These are phyloP conservation scores for Moelleriella libera DNA, from an alignment of 2,329 filamentous ascomycete species.

Conservation along the genomic window DNA sequence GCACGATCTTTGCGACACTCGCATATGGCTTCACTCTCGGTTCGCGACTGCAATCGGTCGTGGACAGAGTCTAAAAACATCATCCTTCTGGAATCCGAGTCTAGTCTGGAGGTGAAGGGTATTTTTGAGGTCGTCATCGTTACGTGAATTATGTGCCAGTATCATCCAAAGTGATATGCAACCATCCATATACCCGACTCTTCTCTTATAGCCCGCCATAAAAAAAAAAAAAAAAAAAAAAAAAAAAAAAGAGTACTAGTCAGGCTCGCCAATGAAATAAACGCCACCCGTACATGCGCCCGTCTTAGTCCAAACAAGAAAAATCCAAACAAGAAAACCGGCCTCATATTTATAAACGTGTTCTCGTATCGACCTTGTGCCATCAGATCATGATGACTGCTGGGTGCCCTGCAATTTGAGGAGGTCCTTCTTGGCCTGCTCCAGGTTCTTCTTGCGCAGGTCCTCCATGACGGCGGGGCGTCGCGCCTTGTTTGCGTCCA, in stretches of 20 bases:
- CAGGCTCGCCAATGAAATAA: too few relatives aligned
- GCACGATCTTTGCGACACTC: conserved; percentile 53
- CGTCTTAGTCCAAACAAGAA: too few relatives aligned
- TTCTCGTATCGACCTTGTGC: neutral
- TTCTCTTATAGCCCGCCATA: too few relatives aligned
- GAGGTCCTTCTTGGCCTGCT: conserved; percentile 32
- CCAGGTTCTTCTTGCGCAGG: conserved; percentile 24
- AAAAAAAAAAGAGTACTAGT: too few relatives aligned
- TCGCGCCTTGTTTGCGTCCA: conserved; percentile 17
- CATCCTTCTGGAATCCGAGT: neutral
- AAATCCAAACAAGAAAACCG: too few relatives aligned
- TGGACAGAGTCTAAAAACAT: conserved; percentile 4
- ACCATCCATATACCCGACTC: too few relatives aligned
- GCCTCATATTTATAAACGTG: neutral
- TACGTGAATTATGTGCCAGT: too few relatives aligned
- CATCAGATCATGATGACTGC: neutral
- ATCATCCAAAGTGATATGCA: too few relatives aligned
- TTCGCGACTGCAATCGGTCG: conserved; percentile 37
- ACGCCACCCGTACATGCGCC: too few relatives aligned
- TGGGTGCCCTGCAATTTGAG: conserved; percentile 19
- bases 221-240: too few relatives aligned
- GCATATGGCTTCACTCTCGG: conserved; percentile 69
- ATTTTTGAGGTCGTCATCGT: too few relatives aligned
- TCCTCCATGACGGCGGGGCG: conserved; percentile 13
- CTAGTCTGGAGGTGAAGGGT: too few relatives aligned